Evolutionary conservation across 2,329 filamentous ascomycete species (phyloP).

Genomic region (Claviceps pazoutovae): DNA sequence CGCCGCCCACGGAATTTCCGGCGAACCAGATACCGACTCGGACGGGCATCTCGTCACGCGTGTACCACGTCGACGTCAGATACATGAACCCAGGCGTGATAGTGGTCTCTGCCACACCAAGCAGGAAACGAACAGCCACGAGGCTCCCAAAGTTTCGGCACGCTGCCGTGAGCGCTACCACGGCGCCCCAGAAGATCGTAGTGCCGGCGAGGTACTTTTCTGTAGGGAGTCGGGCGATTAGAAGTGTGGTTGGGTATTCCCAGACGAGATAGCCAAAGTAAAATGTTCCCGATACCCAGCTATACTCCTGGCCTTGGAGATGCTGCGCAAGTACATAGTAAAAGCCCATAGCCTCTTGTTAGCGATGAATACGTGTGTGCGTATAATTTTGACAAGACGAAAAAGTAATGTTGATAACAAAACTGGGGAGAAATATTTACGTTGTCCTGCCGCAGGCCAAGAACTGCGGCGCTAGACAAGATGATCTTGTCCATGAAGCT

Average conservation of each 20-base stretch:
- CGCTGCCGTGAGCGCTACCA: constrained; percentile 28
- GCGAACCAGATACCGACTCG: constrained; percentile 43
- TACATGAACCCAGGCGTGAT: constrained; percentile 39
- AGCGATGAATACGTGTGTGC: constrained; percentile 5
- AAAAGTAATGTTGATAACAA: background rate
- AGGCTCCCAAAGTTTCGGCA: constrained; percentile 25
- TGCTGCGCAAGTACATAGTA: constrained; percentile 1
- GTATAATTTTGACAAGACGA: background rate
- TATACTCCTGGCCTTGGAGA: constrained; percentile 6
- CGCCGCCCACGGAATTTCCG: constrained; percentile 33
- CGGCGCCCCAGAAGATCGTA: constrained; percentile 33
- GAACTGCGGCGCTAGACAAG: constrained; percentile 39
- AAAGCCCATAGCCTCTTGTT: background rate
- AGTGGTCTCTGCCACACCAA: constrained; percentile 40
- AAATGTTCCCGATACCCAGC: constrained; percentile 13
- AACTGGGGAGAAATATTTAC: constrained; percentile 9
- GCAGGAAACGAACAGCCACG: constrained; percentile 34
- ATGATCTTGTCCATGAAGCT: constrained; percentile 49
- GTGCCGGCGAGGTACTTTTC: constrained; percentile 32
- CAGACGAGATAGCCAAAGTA: constrained; percentile 33
- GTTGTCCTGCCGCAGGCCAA: constrained; percentile 36
- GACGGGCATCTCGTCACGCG: constrained; percentile 27
- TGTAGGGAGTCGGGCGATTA: constrained; percentile 32
- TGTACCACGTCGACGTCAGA: constrained; percentile 40
- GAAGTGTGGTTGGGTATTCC: constrained; percentile 33